Evolutionary conservation across 2,329 filamentous ascomycete genomes (phyloP).

Genomic region (Arthroderma uncinatum): DNA sequence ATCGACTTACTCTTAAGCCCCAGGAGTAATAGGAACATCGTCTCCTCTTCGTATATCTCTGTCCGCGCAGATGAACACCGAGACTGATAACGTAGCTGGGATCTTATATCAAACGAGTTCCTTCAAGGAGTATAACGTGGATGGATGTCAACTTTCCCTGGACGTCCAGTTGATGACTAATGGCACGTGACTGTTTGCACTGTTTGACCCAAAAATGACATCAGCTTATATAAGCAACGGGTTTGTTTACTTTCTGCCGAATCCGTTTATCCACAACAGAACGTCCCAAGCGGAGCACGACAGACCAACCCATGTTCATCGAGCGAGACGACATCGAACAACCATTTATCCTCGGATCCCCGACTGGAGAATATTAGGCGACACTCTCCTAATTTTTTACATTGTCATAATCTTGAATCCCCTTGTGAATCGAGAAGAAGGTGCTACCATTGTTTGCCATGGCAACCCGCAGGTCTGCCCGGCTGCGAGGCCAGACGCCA

Average conservation of each 20-base stretch:
- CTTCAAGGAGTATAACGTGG: too few relatives aligned
- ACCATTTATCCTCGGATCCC: not conserved
- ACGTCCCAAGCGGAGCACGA: not conserved
- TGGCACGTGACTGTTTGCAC: not conserved
- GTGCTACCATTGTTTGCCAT: slow-evolving; percentile 17
- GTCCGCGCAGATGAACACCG: too few relatives aligned
- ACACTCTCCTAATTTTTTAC: too few relatives aligned
- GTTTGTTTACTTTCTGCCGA: slow-evolving; percentile 5
- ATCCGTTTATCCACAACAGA: not conserved
- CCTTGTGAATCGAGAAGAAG: not conserved
- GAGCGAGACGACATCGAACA: not conserved
- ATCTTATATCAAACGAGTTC: too few relatives aligned
- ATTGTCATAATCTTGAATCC: not conserved
- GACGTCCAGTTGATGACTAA: too few relatives aligned
- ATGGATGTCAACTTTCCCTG: too few relatives aligned
- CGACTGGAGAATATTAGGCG: too few relatives aligned
- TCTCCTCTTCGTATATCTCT: too few relatives aligned
- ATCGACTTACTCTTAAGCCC: too few relatives aligned
- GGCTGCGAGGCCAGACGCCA: slow-evolving; percentile 26
- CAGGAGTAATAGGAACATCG: not conserved
- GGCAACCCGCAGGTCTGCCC: slow-evolving; percentile 33
- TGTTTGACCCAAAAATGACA: not conserved
- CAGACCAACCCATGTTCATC: not conserved
- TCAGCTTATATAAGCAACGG: not conserved
- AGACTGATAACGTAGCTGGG: too few relatives aligned